Base-by-base conservation (phyloP, 2,329 filamentous ascomycete genomes). In the Aspergillus spinulosporus region DNA sequence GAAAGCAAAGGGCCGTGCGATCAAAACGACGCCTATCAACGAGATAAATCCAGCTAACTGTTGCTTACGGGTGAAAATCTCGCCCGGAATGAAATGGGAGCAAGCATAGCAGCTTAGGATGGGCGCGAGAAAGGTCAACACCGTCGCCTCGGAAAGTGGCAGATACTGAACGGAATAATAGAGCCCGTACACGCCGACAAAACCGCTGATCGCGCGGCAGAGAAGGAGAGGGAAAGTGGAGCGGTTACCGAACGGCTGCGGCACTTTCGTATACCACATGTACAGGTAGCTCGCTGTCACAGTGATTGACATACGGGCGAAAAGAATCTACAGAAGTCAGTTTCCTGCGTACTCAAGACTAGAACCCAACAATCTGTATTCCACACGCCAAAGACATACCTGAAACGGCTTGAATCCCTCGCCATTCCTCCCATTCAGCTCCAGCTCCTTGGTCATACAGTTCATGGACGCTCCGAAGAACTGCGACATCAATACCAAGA, bases 401-500 rank as follows among this genome's bases (percentile, higher is more conserved):
- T 94, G 89, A 62, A 95, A 87, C 0, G 92, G 90, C 76, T 94
- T 85, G 78, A 95, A 87, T 2, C 84, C 84, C 46, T 86, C 80
- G 53, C 84, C 87, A 62, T 88, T 79, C 14, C 88, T 79, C 8
- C 84, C 84, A 62, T 85, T 78, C 36, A 83, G 79, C 69, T 95
- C 90, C 39, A 96, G 77, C 8, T 93, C 72, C 15, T 91, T 82
- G 0, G 90, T 89, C 40, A 86, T 85, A 8, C 95, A 84, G 70
- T 94, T 95, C 92, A 96, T 96, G 51, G 89, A 74, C 0, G 88
- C 86, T 1, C 88, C 90, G 64, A 96, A 96, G 36, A 94, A 77
- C 72, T 96, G 91, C 0, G 90, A 83, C 2, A 87, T 59, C 14
- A 92, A 78, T 43, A 96, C 89, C 44, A 92, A 78, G 21, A 88